Percentiles rank a stretch among this genome's conserved stretches.
Evolutionary conservation across 2,329 filamentous ascomycete genomes (phyloP).

Genomic region (Scleromitrula shiraiana): DNA sequence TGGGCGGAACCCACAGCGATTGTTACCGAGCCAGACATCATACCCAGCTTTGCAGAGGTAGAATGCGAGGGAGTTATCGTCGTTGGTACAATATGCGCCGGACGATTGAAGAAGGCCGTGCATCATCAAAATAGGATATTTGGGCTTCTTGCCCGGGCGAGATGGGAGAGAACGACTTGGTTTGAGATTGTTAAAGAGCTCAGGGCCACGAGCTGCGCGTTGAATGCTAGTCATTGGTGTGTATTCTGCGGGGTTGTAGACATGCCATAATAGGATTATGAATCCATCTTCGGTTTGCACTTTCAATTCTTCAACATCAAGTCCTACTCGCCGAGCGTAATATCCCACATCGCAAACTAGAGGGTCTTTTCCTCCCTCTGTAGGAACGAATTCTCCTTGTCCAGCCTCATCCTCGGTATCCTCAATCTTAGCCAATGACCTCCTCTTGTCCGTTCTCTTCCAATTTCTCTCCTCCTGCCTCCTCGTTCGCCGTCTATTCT

Average conservation of each 20-base stretch:
- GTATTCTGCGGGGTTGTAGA: constrained; percentile 77
- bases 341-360: constrained; percentile 73
- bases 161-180: constrained; percentile 29
- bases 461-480: constrained; percentile 54
- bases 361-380: constrained; percentile 73
- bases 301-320: constrained; percentile 74
- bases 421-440: constrained; percentile 27
- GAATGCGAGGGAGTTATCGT: constrained; percentile 84
- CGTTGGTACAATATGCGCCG: constrained; percentile 83
- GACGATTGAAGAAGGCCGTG: constrained; percentile 83
- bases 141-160: constrained; percentile 32
- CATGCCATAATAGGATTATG: constrained; percentile 79
- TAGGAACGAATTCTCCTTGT: constrained; percentile 49
- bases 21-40: constrained; percentile 94
- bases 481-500: constrained; percentile 47
- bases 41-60: constrained; percentile 87
- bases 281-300: constrained; percentile 94
- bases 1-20: constrained; percentile 77
- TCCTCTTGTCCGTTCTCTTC: constrained; percentile 39
- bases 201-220: constrained; percentile 48
- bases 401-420: constrained; percentile 37
- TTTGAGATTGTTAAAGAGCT: constrained; percentile 48
- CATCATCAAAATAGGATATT: constrained; percentile 79
- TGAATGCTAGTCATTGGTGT: constrained; percentile 41
- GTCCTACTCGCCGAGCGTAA: constrained; percentile 78